phyloP scores from a whole-genome alignment of 306 rosid species.

The Malus sieversii region DNA sequence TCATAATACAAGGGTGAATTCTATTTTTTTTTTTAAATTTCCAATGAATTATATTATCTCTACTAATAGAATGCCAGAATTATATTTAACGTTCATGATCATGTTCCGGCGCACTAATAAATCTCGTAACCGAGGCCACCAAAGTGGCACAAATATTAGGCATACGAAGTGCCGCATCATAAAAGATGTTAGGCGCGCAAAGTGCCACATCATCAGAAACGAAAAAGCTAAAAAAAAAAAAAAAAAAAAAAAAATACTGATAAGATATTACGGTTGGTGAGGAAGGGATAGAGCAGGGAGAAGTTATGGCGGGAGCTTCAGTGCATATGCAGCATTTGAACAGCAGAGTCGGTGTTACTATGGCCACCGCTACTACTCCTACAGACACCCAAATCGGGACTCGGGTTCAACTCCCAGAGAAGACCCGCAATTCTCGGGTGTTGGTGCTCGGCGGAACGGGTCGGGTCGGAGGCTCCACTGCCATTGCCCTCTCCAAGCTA shows the following conservation, averaged over 20 bases:
- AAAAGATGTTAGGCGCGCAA: neutral
- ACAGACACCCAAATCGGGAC: neutral
- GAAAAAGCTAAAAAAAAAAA: neutral
- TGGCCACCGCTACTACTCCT: neutral
- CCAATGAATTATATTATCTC: too few species aligned
- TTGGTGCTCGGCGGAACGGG: conserved; percentile 92
- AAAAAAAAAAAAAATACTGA: neutral
- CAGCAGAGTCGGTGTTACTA: neutral
- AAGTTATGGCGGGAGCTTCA: conserved; percentile 32
- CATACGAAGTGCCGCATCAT: neutral
- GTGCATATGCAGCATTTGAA: conserved; percentile 20
- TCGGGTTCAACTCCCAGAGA: conserved; percentile 42
- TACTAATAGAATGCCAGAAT: too few species aligned
- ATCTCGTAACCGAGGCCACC: neutral
- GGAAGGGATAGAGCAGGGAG: neutral
- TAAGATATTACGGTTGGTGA: neutral
- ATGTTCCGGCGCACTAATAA: too few species aligned
- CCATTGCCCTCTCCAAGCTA: conserved; percentile 63
- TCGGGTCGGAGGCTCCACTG: conserved; percentile 90
- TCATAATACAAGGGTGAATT: too few species aligned
- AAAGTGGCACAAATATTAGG: neutral
- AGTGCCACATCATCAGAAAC: conserved; percentile 26
- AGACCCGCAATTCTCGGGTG: conserved; percentile 52
- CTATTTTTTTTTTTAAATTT: too few species aligned
- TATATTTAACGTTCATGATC: accelerated